Evolutionary conservation across 306 rosid genomes (phyloP), one percentile per base, ranked within the genome.

Genomic region (Luffa acutangula): DNA sequence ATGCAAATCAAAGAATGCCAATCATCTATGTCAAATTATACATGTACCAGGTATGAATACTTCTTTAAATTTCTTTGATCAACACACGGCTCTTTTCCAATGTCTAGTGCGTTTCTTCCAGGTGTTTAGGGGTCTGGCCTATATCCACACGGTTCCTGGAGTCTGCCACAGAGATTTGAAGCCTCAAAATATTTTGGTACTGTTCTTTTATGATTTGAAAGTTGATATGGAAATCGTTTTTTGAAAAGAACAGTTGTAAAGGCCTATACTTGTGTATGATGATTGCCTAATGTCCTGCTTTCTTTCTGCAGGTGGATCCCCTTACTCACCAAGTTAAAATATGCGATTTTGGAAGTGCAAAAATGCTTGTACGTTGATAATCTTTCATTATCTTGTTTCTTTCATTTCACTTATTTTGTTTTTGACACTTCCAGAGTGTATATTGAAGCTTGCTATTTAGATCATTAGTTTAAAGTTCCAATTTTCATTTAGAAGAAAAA

Each of bases 331-430:
- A 94, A 82, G 98, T 94, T 79, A 94, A 94, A 85, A 90, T 94
- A 52, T 94, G 98, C 36, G 98, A 95, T 82, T 95, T 95, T 83
- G 98, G 98, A 85, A 95, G 97, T 71, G 98, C 98, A 73, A 95
- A 95, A 90, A 76, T 95, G 88, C 95, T 95, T 66, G 98, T 95
- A 89, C 69, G 92, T 83, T 49, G 79, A 79, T 52, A 74, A 75
- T 43, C 63, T 76, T 78, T 82, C 59, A 73, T 76, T 69, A 43
- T 42, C 3, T 42, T 69, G 75, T 76, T 85, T 76, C 64, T 14
- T 51, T 56, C 25, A 79, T 25, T 11, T 6, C 25, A 79, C 34
- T 11, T 6, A 39, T 48, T 54, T 62, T 73, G 43, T 52, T 39
- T 76, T 37, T 57, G 12, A 56, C 37, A 39, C 10, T 57, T 76